phyloP scores from a whole-genome alignment of 2,329 filamentous ascomycete genomes.

The Colletotrichum spinosum region DNA sequence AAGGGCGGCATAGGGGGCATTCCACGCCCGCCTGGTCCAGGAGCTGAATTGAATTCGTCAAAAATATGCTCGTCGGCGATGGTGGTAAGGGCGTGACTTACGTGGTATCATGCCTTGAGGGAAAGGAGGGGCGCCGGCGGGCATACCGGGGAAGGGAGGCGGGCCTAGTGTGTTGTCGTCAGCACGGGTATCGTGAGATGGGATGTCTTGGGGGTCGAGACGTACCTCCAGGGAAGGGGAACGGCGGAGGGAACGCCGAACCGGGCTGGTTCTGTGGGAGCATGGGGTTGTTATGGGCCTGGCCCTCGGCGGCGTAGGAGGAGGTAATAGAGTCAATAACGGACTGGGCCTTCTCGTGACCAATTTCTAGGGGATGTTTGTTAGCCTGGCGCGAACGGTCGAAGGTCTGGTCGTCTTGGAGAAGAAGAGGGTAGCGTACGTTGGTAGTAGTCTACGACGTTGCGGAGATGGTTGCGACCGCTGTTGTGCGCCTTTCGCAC shows the following conservation, averaged over 20 bases:
- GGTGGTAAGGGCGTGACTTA: slow-evolving; percentile 52
- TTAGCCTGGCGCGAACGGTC: slow-evolving; percentile 15
- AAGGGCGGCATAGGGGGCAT: slow-evolving; percentile 59
- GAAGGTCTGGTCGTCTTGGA: not conserved
- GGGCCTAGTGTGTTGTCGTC: slow-evolving; percentile 57
- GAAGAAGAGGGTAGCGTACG: slow-evolving; percentile 62
- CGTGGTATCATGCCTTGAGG: slow-evolving; percentile 60
- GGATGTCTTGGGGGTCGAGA: slow-evolving; percentile 39
- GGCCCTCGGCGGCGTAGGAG: slow-evolving; percentile 94
- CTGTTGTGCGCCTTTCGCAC: slow-evolving; percentile 99
- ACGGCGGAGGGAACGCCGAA: slow-evolving; percentile 63
- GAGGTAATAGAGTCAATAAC: slow-evolving; percentile 98
- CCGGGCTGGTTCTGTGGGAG: slow-evolving; percentile 76
- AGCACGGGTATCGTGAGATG: slow-evolving; percentile 7
- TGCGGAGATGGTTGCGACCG: slow-evolving; percentile 95
- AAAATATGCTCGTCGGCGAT: not conserved
- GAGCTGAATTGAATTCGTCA: slow-evolving; percentile 52
- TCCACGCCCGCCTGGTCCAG: slow-evolving; percentile 61
- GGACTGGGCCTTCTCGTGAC: slow-evolving; percentile 97
- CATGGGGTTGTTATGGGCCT: slow-evolving; percentile 87
- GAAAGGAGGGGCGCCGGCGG: slow-evolving; percentile 52
- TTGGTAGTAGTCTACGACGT: slow-evolving; percentile 99
- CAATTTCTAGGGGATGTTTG: slow-evolving; percentile 77
- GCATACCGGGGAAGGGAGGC: slow-evolving; percentile 69
- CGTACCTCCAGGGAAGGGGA: slow-evolving; percentile 71